Percentiles rank a stretch among this genome's conserved stretches.
These are phyloP conservation scores for Rosa chinensis DNA, from an alignment of 306 rosid genomes.

Conservation along the genomic window DNA sequence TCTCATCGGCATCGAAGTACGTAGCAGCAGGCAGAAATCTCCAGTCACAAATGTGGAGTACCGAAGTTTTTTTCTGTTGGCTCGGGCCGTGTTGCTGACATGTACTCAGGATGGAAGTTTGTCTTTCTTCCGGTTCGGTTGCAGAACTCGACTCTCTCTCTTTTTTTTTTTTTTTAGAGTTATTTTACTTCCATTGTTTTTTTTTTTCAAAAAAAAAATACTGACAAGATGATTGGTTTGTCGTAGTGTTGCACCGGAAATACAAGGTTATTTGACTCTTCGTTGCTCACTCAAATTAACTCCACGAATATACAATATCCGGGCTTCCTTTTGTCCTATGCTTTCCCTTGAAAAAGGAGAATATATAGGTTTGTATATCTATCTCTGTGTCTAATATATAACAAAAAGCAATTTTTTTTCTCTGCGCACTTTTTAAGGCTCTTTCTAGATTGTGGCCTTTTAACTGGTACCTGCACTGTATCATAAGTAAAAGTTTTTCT, in stretches of 20 bases:
- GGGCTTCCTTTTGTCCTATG: conserved; percentile 90
- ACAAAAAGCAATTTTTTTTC: background rate
- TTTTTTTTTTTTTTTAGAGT: background rate
- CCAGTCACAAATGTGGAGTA: conserved; percentile 83
- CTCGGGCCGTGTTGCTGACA: conserved; percentile 81
- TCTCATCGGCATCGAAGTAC: conserved; percentile 78
- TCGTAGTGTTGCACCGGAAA: conserved; percentile 80
- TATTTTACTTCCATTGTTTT: too few species aligned
- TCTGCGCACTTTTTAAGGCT: background rate
- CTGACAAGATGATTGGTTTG: conserved; percentile 29
- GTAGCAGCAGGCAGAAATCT: conserved; percentile 66
- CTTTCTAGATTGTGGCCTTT: background rate
- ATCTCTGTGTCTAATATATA: background rate
- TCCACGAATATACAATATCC: conserved; percentile 81
- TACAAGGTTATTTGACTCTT: conserved; percentile 90
- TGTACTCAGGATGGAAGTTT: conserved; percentile 89
- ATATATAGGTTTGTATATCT: conserved; percentile 63
- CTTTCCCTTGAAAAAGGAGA: conserved; percentile 98
- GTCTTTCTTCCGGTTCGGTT: conserved; percentile 85
- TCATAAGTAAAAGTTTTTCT: background rate
- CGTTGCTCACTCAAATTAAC: conserved; percentile 89
- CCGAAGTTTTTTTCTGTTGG: conserved; percentile 89
- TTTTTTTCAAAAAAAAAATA: background rate
- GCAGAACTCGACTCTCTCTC: conserved; percentile 13
- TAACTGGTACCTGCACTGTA: background rate